Base-by-base conservation (phyloP, 2,329 filamentous ascomycete species). In the Cercospora berteroae region DNA sequence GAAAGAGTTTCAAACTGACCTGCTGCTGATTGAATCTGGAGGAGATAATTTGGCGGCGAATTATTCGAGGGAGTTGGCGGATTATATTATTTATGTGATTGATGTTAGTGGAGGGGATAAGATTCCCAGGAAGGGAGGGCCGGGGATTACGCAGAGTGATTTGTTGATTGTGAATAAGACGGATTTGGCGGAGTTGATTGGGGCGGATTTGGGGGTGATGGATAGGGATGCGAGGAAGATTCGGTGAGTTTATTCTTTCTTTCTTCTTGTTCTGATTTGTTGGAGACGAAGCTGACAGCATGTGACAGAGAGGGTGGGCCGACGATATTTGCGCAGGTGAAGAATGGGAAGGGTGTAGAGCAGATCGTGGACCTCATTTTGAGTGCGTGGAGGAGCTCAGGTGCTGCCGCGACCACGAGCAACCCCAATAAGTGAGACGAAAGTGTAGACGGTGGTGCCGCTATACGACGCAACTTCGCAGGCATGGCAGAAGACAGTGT, bases 71-170 rank as follows among this genome's bases (percentile, higher is more conserved):
- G 95, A 99, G 81, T 84, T 99, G 72, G 95, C 95, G 1, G 95
- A 99, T 80, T 99, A 91, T 79, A 99, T 99, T 80, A 90, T 99
- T 81, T 99, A 99, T 79, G 95, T 99, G 31, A 98, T 99, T 74
- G 95, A 99, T 80, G 95, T 99, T 18, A 91, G 89, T 65, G 95
- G 95, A 23, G 95, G 95, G 12, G 95, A 99, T 80, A 99, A 99
- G 86, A 90, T 99, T 60, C 95, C 95, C 0, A 83, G 95, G 29
- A 99, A 99, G 83, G 95, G 95, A 29, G 95, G 95, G 0, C 95
- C 95, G 0, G 95, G 95, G 1, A 99, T 99, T 78, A 99, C 95
- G 5, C 94, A 97, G 82, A 95, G 91, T 74, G 95, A 99, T 77
- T 79, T 99, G 79, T 81, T 99, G 71, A 87, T 99, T 20, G 92